A percentile compares a stretch with the other conserved stretches of the same genome.
Conservation (phyloP, 345 rosid species). For the Eucalyptus decipiens region DNA sequence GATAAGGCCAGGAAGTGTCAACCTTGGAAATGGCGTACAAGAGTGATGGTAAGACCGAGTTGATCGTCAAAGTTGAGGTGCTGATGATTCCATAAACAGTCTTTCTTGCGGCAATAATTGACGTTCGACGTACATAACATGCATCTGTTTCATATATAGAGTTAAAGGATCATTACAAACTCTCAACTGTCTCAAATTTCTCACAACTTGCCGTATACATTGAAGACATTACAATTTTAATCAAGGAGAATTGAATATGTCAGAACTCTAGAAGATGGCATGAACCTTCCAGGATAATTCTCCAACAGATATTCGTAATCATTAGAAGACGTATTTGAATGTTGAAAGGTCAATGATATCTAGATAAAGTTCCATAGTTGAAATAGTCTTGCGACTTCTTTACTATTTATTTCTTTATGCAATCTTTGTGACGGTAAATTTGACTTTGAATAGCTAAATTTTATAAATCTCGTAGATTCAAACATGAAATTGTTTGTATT, state of each 20-base stretch:
- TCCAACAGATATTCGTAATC: background rate
- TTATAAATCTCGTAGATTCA: background rate
- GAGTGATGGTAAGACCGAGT: background rate
- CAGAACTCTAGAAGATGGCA: background rate
- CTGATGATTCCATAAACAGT: background rate
- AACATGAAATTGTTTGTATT: background rate
- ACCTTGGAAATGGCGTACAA: background rate
- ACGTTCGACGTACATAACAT: background rate
- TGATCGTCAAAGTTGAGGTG: background rate
- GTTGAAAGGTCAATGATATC: background rate
- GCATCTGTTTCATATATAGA: background rate
- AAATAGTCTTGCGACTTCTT: background rate
- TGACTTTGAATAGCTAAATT: background rate
- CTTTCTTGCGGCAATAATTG: background rate
- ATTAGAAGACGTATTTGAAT: background rate
- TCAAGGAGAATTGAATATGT: background rate
- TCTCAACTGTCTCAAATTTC: background rate
- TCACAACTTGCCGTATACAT: background rate
- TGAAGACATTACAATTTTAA: background rate
- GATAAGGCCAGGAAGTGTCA: background rate
- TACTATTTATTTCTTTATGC: background rate
- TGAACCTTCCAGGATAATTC: background rate
- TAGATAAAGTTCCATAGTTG: background rate
- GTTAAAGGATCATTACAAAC: background rate
- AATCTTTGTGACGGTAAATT: background rate